phyloP scores from a whole-genome alignment of 2,329 filamentous ascomycete species.

The Elsinoe necatrix region DNA sequence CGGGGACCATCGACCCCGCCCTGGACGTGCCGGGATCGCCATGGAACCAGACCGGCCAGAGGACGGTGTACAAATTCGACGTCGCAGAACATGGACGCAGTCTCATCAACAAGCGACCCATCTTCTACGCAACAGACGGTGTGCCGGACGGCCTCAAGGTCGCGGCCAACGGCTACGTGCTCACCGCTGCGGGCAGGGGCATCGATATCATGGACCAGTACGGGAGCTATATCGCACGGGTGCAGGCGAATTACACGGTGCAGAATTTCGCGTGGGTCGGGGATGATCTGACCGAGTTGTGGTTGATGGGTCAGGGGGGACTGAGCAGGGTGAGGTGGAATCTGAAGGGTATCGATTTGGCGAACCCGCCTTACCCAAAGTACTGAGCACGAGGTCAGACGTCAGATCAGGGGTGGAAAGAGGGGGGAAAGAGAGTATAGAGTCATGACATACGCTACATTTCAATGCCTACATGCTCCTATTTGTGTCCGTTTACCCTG shows the following conservation, averaged over 20 bases:
- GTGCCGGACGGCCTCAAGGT: slow-evolving; percentile 39
- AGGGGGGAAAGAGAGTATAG: background rate
- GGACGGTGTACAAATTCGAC: slow-evolving; percentile 36
- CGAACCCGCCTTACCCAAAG: slow-evolving; percentile 15
- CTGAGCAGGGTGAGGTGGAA: slow-evolving; percentile 34
- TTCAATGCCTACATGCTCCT: background rate
- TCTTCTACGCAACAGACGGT: slow-evolving; percentile 34
- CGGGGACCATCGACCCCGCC: slow-evolving; percentile 22
- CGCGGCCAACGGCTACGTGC: slow-evolving; percentile 34
- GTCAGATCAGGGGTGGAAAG: background rate
- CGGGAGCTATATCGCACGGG: slow-evolving; percentile 31
- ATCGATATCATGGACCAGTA: slow-evolving; percentile 35
- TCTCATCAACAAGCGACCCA: slow-evolving; percentile 33
- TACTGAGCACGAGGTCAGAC: background rate
- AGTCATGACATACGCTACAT: background rate
- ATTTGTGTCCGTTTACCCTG: background rate
- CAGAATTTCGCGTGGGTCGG: slow-evolving; percentile 40
- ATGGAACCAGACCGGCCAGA: slow-evolving; percentile 28
- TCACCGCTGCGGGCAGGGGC: slow-evolving; percentile 34
- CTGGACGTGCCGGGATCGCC: slow-evolving; percentile 23
- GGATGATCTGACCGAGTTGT: slow-evolving; percentile 32
- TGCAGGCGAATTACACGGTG: slow-evolving; percentile 39
- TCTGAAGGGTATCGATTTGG: slow-evolving; percentile 28
- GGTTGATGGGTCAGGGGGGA: slow-evolving; percentile 35
- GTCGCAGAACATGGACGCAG: slow-evolving; percentile 29